Evolutionary conservation across 352 stramenopile species (phyloP), one percentile per base, ranked within the genome.

Genomic region (Pythium periplocum): DNA sequence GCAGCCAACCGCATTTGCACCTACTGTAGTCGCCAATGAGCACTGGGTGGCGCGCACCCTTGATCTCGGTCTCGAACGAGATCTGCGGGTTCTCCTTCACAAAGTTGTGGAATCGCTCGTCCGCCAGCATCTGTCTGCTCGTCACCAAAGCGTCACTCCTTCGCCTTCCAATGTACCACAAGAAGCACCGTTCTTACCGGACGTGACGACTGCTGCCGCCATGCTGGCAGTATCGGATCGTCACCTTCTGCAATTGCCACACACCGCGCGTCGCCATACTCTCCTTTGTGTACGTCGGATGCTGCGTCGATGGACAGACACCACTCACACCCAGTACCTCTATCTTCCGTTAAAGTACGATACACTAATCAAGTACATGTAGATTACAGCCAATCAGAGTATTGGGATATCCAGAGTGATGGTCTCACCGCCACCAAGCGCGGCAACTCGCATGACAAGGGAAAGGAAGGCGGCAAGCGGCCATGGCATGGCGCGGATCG

Each of bases 1-100:
- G 43, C 9, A 1, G 43, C 43, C 43, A 33, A 55, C 10, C 1
- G 4, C 37, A 36, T 38, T n/a, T 32, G 33, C 32, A 66, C 61
- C 51, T 58, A 93, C 83, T 83, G 69, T 95, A 95, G 57, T 93
- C 80, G 57, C 85, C 85, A 45, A 95, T 77, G 31, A 95, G 45
- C 12, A 95, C 68, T 6, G 85, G 85, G 69, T 95, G 85, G 50
- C 68, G 74, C 12, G 80, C 82, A 32, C 82, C 79, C 72, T 95
- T 93, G 64, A 95, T 66, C 62, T 95, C 68, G 34, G 85, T 95
- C 66, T 83, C 55, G 48, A 95, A 95, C 35, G 71, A 69, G 53
- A 95, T 75, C 68, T 95, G 85, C 51, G 85, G 85, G 61, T 95
- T 95, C 55, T 90, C 82, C 62, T 89, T 80, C 43, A 95, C 85